These are phyloP conservation scores for Monosporozyma siamensis DNA, from an alignment of 805 yeast genomes.

Conservation along the genomic window DNA sequence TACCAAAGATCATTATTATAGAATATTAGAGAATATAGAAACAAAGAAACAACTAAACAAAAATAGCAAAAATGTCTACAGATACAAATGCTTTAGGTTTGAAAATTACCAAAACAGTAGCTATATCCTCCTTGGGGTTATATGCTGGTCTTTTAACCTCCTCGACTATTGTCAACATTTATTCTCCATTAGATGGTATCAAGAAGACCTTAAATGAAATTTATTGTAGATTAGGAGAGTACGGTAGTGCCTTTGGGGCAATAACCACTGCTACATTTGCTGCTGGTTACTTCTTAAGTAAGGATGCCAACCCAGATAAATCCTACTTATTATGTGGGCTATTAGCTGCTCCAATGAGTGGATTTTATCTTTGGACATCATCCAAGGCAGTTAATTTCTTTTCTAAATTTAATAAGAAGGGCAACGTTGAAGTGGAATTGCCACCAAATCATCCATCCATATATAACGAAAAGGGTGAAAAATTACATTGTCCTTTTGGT, in stretches of 20 bases:
- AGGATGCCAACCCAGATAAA: background rate
- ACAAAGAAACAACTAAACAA: too few relatives aligned
- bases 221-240: conserved; percentile 17
- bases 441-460: conserved; percentile 13
- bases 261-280: conserved; percentile 44
- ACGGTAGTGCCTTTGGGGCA: conserved; percentile 33
- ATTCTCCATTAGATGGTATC: conserved; percentile 13
- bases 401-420: background rate
- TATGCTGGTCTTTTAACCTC: conserved; percentile 40
- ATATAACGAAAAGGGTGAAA: conserved; percentile 8
- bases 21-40: too few relatives aligned
- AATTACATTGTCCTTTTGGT: conserved; percentile 11
- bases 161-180: conserved; percentile 30
- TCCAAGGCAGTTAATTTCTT: background rate
- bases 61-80: background rate
- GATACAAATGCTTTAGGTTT: background rate
- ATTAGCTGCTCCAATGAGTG: conserved; percentile 10
- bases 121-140: conserved; percentile 59
- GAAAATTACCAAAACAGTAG: conserved; percentile 28
- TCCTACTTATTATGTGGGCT: conserved; percentile 8
- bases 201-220: conserved; percentile 14
- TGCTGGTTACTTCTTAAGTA: conserved; percentile 34
- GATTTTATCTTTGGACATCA: conserved; percentile 7
- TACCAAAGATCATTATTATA: too few relatives aligned
- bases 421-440: conserved; percentile 4